These are phyloP conservation scores for Nakazawaea anatomiae DNA, from an alignment of 805 yeast species.

Conservation along the genomic window DNA sequence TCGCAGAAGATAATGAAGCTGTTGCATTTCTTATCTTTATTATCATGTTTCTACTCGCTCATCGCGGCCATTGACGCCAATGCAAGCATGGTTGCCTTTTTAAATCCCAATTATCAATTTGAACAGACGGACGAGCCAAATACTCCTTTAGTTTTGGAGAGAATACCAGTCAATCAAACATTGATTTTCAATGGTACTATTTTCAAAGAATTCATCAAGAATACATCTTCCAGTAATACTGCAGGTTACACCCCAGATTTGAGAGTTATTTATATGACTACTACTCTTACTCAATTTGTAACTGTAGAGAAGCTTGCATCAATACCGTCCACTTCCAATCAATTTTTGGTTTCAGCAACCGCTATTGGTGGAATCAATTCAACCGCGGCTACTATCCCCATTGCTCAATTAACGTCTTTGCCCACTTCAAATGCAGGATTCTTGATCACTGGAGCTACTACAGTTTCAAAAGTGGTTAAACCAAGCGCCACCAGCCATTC, in stretches of 20 bases:
- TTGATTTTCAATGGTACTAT: no score
- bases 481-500: no score
- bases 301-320: background rate
- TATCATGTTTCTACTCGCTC: background rate
- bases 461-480: no score
- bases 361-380: no score
- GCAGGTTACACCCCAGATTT: background rate
- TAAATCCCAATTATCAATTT: conserved; percentile 9
- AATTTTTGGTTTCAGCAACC: no score
- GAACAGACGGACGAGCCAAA: conserved; percentile 1
- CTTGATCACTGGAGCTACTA: no score
- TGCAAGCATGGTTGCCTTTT: background rate
- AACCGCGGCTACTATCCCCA: no score
- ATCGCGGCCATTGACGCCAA: background rate
- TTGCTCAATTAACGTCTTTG: no score
- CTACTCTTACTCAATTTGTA: background rate
- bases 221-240: background rate
- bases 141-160: background rate
- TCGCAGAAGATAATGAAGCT: background rate
- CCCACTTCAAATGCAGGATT: no score
- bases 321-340: no score
- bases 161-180: background rate
- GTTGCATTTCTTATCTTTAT: no score
- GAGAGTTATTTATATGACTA: background rate
- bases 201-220: no score